phyloP scores from a whole-genome alignment of 192 early-diverging fungal genomes.

The Umbelopsis ramanniana region DNA sequence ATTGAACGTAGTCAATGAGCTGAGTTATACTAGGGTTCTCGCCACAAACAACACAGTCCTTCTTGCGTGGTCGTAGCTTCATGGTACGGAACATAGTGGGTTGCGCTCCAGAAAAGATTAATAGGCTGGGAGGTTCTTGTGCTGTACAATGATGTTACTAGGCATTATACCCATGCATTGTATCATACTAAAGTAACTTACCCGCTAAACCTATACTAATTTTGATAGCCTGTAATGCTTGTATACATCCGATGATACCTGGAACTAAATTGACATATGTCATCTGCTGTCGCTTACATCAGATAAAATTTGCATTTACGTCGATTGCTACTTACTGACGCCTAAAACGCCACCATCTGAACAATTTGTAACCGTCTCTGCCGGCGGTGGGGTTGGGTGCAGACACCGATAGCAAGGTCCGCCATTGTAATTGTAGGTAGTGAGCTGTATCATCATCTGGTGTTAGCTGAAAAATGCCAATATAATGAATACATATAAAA shows the following conservation, averaged over 20 bases:
- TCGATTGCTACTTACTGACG: conserved; percentile 54
- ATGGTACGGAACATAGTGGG: conserved; percentile 79
- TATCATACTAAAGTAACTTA: conserved; percentile 5
- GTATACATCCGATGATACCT: conserved; percentile 89
- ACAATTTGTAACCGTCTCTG: conserved; percentile 88
- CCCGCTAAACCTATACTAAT: conserved; percentile 58
- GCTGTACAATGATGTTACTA: conserved; percentile 25
- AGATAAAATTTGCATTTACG: background rate
- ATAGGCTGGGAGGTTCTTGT: conserved; percentile 62
- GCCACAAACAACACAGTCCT: conserved; percentile 86
- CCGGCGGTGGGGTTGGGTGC: conserved; percentile 91
- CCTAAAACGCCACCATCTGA: conserved; percentile 93
- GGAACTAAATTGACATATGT: conserved; percentile 62
- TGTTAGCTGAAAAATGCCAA: background rate
- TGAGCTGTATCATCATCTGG: conserved; percentile 51
- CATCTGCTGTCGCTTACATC: background rate
- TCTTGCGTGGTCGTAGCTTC: conserved; percentile 71
- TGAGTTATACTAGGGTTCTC: conserved; percentile 77
- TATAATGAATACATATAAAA: conserved; percentile 20
- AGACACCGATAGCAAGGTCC: conserved; percentile 98
- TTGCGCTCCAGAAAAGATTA: conserved; percentile 78
- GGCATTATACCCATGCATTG: background rate
- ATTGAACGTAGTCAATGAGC: conserved; percentile 91
- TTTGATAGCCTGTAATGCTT: conserved; percentile 94
- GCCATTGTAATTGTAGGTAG: conserved; percentile 88